Percentiles rank a stretch among this genome's conserved stretches.
phyloP scores from a whole-genome alignment of 441 rosid species.

The Populus hybrid region DNA sequence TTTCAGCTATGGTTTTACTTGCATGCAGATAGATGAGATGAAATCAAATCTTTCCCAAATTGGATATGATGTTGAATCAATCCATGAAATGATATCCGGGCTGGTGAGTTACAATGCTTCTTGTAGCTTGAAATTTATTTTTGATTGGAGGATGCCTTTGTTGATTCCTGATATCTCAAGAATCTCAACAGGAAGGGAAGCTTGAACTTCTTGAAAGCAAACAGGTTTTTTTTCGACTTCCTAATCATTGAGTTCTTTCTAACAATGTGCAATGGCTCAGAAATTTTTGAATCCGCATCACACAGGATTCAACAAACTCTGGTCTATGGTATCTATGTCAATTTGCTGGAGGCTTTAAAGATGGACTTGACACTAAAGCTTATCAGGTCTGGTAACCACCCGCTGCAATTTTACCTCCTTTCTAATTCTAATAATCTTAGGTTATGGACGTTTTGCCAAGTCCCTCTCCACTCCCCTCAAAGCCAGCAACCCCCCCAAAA shows the following conservation, averaged over 20 bases:
- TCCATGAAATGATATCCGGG: slow-evolving; percentile 71
- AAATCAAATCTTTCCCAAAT: slow-evolving; percentile 70
- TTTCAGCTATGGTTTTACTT: slow-evolving; percentile 10
- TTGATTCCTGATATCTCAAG: slow-evolving; percentile 21
- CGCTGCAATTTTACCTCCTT: background rate
- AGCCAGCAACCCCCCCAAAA: background rate
- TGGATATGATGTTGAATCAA: slow-evolving; percentile 62
- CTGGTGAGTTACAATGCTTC: slow-evolving; percentile 51
- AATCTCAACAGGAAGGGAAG: slow-evolving; percentile 70
- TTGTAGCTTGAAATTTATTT: background rate
- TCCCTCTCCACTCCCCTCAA: background rate
- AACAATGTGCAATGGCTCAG: background rate
- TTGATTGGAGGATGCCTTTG: background rate
- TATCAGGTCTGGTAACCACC: slow-evolving; percentile 40
- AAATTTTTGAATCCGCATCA: slow-evolving; percentile 2
- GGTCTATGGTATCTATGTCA: slow-evolving; percentile 80
- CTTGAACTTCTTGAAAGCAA: slow-evolving; percentile 71
- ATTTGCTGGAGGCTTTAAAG: slow-evolving; percentile 56
- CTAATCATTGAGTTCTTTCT: slow-evolving; percentile 10
- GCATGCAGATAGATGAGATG: slow-evolving; percentile 64
- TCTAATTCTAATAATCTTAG: background rate
- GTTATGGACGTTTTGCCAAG: background rate
- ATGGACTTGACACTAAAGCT: slow-evolving; percentile 34
- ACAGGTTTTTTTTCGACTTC: slow-evolving; percentile 44
- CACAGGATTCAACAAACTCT: slow-evolving; percentile 70